phyloP scores from a whole-genome alignment of 768 basidiomycete species.

The Tricholoma saponaceum region DNA sequence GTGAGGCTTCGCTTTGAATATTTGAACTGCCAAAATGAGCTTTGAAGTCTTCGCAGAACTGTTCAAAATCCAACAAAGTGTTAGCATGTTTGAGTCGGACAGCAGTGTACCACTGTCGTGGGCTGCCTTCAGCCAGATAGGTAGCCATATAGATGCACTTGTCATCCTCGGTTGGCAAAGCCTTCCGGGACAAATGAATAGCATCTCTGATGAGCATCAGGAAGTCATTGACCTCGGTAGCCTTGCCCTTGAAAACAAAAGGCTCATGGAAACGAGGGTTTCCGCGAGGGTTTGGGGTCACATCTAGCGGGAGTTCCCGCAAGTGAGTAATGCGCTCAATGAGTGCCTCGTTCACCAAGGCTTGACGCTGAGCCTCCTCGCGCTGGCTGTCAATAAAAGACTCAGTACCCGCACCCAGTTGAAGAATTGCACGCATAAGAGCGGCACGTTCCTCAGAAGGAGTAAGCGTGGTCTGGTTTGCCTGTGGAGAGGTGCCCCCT shows the following conservation, averaged over 20 bases:
- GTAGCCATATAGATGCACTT: neutral
- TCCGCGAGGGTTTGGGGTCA: neutral
- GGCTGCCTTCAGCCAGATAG: neutral
- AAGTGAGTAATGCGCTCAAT: too few species aligned
- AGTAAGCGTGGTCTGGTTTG: too few species aligned
- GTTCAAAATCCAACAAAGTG: neutral
- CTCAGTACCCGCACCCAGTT: too few species aligned
- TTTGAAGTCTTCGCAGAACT: neutral
- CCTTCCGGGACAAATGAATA: neutral
- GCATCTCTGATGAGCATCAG: neutral
- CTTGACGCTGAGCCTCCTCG: too few species aligned
- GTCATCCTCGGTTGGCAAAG: neutral
- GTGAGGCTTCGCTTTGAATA: too few species aligned
- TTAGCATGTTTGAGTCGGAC: neutral
- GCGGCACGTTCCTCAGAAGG: too few species aligned
- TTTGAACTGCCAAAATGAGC: too few species aligned
- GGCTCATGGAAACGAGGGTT: neutral
- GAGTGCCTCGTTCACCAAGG: too few species aligned
- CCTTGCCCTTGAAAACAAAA: neutral
- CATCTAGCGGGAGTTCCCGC: too few species aligned
- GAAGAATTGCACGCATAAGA: too few species aligned
- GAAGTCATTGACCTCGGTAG: neutral
- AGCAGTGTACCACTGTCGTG: neutral
- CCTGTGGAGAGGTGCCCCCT: too few species aligned
- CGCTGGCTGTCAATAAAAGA: too few species aligned